phyloP scores from a whole-genome alignment of 306 rosid genomes.

The Alnus rubra region DNA sequence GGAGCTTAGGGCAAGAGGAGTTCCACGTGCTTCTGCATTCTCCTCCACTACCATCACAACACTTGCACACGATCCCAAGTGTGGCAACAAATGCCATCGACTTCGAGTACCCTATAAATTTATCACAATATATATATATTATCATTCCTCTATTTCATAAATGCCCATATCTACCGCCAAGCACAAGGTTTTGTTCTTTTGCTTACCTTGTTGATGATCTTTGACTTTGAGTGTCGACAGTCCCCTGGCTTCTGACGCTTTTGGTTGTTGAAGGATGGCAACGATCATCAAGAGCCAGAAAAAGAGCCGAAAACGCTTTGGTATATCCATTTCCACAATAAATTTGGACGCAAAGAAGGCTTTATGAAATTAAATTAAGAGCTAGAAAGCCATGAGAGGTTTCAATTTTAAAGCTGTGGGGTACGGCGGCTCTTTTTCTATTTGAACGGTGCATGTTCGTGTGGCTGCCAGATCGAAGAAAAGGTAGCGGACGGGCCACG shows the following conservation, averaged over 20 bases:
- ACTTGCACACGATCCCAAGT: constrained; percentile 31
- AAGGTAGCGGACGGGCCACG: background rate
- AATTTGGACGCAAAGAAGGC: too few relatives aligned
- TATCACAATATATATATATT: constrained; percentile 13
- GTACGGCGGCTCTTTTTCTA: background rate
- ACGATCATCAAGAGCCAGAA: constrained; percentile 5
- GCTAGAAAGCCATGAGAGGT: background rate
- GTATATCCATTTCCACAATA: background rate
- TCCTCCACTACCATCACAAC: constrained; percentile 26
- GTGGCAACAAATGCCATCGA: background rate
- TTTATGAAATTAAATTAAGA: too few relatives aligned
- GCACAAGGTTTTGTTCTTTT: background rate
- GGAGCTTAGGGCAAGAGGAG: constrained; percentile 20
- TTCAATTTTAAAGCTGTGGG: background rate
- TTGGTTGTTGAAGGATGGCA: background rate
- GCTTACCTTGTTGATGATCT: constrained; percentile 10
- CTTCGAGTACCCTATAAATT: constrained; percentile 27
- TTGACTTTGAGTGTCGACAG: background rate
- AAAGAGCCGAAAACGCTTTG: background rate
- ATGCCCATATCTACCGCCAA: background rate
- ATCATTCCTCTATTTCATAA: constrained; percentile 16
- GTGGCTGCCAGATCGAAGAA: background rate
- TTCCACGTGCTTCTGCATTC: constrained; percentile 30
- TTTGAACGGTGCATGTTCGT: background rate
- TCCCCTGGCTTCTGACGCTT: background rate